phyloP scores from a whole-genome alignment of 768 basidiomycete species.

The Termitomyces sp. region DNA sequence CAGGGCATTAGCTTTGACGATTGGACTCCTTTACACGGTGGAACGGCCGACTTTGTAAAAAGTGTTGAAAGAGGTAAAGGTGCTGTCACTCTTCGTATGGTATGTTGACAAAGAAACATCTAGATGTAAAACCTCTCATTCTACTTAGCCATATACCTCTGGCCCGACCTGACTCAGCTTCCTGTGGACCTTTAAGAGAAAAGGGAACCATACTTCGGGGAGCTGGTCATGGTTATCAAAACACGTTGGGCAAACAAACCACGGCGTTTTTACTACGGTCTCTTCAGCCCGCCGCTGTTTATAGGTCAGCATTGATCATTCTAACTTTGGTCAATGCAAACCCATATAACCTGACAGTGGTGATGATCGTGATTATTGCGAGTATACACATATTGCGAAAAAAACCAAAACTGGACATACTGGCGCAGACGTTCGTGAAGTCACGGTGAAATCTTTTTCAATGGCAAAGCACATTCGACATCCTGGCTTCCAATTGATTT shows the following conservation, averaged over 20 bases:
- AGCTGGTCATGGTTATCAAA: slow-evolving; percentile 79
- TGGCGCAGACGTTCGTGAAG: slow-evolving; percentile 50
- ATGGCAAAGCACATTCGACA: slow-evolving; percentile 63
- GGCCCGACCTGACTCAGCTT: slow-evolving; percentile 63
- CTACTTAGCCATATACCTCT: slow-evolving; percentile 87
- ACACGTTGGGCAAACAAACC: slow-evolving; percentile 76
- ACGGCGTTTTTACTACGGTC: slow-evolving; percentile 64
- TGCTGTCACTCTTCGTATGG: neutral
- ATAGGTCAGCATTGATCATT: slow-evolving; percentile 46
- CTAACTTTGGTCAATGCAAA: neutral
- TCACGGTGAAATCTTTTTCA: slow-evolving; percentile 87
- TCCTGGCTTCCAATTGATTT: slow-evolving; percentile 86
- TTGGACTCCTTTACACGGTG: slow-evolving; percentile 50
- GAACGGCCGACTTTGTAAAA: slow-evolving; percentile 58
- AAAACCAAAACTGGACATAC: slow-evolving; percentile 16
- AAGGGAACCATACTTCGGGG: slow-evolving; percentile 65
- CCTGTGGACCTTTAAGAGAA: slow-evolving; percentile 77
- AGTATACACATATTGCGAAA: slow-evolving; percentile 48
- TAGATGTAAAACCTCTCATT: slow-evolving; percentile 46
- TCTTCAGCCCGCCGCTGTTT: slow-evolving; percentile 63
- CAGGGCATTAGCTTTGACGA: slow-evolving; percentile 42
- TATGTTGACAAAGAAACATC: slow-evolving; percentile 3
- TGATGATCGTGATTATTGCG: slow-evolving; percentile 92
- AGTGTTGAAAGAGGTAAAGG: slow-evolving; percentile 35
- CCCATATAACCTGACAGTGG: slow-evolving; percentile 40